phyloP scores from a whole-genome alignment of 2,329 filamentous ascomycete species.

The Ilyonectria sp. region DNA sequence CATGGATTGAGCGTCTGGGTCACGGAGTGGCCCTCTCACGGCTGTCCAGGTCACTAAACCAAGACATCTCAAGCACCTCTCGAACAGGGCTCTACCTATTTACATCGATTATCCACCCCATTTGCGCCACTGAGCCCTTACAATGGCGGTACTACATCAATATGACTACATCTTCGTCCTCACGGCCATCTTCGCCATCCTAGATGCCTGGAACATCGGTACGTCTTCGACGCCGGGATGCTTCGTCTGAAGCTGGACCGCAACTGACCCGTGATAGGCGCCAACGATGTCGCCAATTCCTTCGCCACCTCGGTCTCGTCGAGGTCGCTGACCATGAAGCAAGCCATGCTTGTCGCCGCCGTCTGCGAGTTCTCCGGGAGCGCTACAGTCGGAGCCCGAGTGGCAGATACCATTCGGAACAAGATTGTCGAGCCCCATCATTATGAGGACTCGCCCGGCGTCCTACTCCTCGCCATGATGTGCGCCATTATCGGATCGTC shows the following conservation, averaged over 20 bases:
- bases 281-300: conserved; percentile 66
- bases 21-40: conserved; percentile 34
- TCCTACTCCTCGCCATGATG: conserved; percentile 69
- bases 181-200: conserved; percentile 68
- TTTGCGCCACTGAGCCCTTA: conserved; percentile 15
- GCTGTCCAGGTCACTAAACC: conserved; percentile 6
- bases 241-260: not conserved
- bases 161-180: conserved; percentile 72
- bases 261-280: conserved; percentile 52
- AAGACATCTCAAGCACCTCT: not conserved
- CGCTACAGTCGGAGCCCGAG: conserved; percentile 55
- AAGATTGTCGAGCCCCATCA: conserved; percentile 61
- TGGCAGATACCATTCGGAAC: conserved; percentile 63
- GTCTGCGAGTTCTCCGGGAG: conserved; percentile 62
- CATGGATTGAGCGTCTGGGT: conserved; percentile 40
- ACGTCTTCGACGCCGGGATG: conserved; percentile 20
- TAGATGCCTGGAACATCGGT: conserved; percentile 75
- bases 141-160: conserved; percentile 59
- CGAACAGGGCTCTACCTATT: conserved; percentile 12
- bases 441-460: conserved; percentile 60
- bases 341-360: conserved; percentile 61
- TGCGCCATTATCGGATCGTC: conserved; percentile 67
- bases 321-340: conserved; percentile 62
- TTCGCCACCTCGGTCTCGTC: conserved; percentile 64
- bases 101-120: not conserved